phyloP scores from a whole-genome alignment of 495 filamentous ascomycete genomes.

The Ramalina peruviana region DNA sequence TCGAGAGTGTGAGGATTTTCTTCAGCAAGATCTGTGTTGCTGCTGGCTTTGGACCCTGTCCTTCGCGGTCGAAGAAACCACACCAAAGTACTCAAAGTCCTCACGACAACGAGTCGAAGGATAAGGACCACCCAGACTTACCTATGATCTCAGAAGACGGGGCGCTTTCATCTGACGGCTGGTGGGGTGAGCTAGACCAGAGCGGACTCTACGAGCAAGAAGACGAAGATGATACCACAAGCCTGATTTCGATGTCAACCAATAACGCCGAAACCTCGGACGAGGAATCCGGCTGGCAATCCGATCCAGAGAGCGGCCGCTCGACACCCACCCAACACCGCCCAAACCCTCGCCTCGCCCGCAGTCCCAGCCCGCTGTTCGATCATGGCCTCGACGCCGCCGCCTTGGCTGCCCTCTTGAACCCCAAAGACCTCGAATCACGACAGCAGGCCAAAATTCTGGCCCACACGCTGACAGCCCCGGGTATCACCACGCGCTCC shows the following conservation, averaged over 20 bases:
- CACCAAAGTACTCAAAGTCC: not conserved
- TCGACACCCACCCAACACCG: slow-evolving; percentile 59
- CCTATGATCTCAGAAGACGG: slow-evolving; percentile 45
- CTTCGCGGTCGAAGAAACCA: slow-evolving; percentile 44
- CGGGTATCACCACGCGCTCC: slow-evolving; percentile 66
- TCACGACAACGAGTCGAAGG: not conserved
- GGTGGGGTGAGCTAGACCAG: slow-evolving; percentile 67
- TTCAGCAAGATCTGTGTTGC: slow-evolving; percentile 39
- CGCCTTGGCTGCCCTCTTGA: slow-evolving; percentile 66
- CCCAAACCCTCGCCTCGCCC: slow-evolving; percentile 20
- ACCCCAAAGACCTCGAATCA: slow-evolving; percentile 65
- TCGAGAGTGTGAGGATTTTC: slow-evolving; percentile 42
- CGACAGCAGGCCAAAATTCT: slow-evolving; percentile 69
- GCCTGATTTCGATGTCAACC: slow-evolving; percentile 53
- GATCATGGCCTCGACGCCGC: slow-evolving; percentile 38
- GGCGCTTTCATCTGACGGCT: slow-evolving; percentile 40
- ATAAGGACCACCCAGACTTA: slow-evolving; percentile 34
- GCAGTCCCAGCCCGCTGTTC: slow-evolving; percentile 18
- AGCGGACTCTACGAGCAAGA: slow-evolving; percentile 53
- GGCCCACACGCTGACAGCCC: slow-evolving; percentile 59
- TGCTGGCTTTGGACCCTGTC: slow-evolving; percentile 47
- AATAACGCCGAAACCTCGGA: slow-evolving; percentile 35
- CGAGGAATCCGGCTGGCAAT: slow-evolving; percentile 42
- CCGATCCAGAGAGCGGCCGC: slow-evolving; percentile 41
- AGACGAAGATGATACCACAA: slow-evolving; percentile 61